Evolutionary conservation across 495 filamentous ascomycete genomes (phyloP), one percentile per base, ranked within the genome.

Genomic region (Lindgomyces ingoldianus): DNA sequence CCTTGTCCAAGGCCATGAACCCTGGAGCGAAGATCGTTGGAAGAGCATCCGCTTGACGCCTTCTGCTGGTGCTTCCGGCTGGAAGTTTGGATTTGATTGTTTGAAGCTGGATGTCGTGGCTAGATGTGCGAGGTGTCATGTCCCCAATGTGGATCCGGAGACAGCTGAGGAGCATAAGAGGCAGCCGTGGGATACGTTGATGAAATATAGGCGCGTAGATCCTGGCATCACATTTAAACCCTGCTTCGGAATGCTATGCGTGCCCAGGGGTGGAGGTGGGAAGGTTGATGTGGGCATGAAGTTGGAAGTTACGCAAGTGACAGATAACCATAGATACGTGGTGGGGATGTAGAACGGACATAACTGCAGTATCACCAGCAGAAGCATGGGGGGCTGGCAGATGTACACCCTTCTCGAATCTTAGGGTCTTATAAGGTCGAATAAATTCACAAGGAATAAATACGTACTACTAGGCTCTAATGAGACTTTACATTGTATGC

Each of bases 291-390:
- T 85, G 33, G 84, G 82, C 10, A 83, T 82, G 79, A 69, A 45
- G 66, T 72, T 86, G 61, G 79, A 83, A 68, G 82, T 86, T 16
- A 68, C 81, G 65, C 77, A 81, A 70, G 79, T 81, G 65, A 78
- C 76, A 25, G 60, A 70, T 18, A 68, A 74, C 30, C 76, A 78
- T 64, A 51, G 59, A 25, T 78, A 69, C 57, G 36, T 69, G 19
- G 2, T 21, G 12, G 67, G 67, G 33, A 39, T 39, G 33, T 39
- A 39, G 14, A 39, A 39, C 33, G 33, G 33, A n/a, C n/a, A n/a
- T n/a, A n/a, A n/a, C n/a, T n/a, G n/a, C n/a, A n/a, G n/a, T n/a
- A n/a, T n/a, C n/a, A n/a, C n/a, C n/a, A n/a, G n/a, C n/a, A n/a
- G n/a, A n/a, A n/a, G n/a, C n/a, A n/a, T n/a, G n/a, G n/a, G n/a